Evolutionary conservation across 306 rosid genomes (phyloP).

Genomic region (Trifolium dubium): DNA sequence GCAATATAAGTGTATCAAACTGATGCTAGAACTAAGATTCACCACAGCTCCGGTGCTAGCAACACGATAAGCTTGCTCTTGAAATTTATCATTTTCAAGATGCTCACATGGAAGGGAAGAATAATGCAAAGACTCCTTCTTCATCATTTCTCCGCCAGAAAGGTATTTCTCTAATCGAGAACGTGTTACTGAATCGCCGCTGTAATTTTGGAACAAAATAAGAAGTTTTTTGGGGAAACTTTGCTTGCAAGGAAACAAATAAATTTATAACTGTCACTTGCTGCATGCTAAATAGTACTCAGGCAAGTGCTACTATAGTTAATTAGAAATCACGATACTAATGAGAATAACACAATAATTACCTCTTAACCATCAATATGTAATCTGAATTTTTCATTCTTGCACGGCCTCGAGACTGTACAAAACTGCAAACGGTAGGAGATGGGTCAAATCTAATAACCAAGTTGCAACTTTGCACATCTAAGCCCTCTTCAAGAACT

Average conservation of each 20-base stretch:
- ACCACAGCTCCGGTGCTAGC: conserved; percentile 75
- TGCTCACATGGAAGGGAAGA: conserved; percentile 63
- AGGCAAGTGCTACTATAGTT: background rate
- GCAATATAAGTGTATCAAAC: conserved; percentile 72
- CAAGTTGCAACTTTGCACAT: conserved; percentile 84
- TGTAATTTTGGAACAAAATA: conserved; percentile 45
- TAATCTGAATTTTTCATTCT: conserved; percentile 78
- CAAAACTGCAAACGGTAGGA: conserved; percentile 83
- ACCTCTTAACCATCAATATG: conserved; percentile 83
- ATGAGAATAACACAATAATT: background rate
- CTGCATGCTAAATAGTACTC: conserved; percentile 12
- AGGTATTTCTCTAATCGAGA: conserved; percentile 73
- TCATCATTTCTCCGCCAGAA: conserved; percentile 68
- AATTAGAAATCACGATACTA: background rate
- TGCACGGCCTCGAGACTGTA: conserved; percentile 93
- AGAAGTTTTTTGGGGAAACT: background rate
- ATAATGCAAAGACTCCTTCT: conserved; percentile 65
- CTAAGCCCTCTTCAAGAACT: conserved; percentile 90
- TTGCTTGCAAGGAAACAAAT: background rate
- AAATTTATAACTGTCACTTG: conserved; percentile 1
- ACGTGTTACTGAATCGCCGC: conserved; percentile 66
- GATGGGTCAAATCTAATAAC: conserved; percentile 89
- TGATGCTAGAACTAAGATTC: conserved; percentile 71
- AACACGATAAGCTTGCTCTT: conserved; percentile 58
- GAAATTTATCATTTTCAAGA: conserved; percentile 48